These are phyloP conservation scores for Paraconiothyrium sp. DNA, from an alignment of 2,329 filamentous ascomycete species.

Conservation along the genomic window DNA sequence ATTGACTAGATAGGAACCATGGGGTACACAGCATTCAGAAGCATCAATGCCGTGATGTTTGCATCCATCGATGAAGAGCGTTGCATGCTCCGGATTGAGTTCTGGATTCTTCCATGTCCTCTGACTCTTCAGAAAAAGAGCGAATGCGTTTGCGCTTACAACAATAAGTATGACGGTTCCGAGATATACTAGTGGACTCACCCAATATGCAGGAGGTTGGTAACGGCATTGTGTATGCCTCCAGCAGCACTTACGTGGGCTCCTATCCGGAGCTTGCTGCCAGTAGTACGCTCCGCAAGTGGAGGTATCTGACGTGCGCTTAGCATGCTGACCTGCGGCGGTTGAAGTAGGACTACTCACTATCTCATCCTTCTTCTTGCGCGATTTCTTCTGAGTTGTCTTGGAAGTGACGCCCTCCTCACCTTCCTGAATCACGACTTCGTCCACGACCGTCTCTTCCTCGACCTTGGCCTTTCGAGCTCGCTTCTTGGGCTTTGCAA, in stretches of 20 bases:
- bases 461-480: slow-evolving; percentile 30
- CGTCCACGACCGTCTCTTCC: slow-evolving; percentile 23
- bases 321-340: background rate
- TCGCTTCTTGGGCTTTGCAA: slow-evolving; percentile 24
- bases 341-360: slow-evolving; percentile 20
- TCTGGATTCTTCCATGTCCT: slow-evolving; percentile 91
- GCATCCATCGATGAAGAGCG: slow-evolving; percentile 75
- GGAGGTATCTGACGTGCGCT: slow-evolving; percentile 59
- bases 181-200: slow-evolving; percentile 36
- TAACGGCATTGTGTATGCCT: slow-evolving; percentile 88
- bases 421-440: slow-evolving; percentile 22
- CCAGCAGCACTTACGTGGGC: slow-evolving; percentile 92
- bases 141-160: slow-evolving; percentile 83
- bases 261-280: slow-evolving; percentile 84
- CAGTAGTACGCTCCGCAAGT: slow-evolving; percentile 73
- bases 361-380: slow-evolving; percentile 65
- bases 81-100: slow-evolving; percentile 72
- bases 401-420: slow-evolving; percentile 22
- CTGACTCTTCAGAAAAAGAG: slow-evolving; percentile 94
- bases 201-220: slow-evolving; percentile 80
- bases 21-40: slow-evolving; percentile 81
- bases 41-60: slow-evolving; percentile 76
- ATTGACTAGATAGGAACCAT: slow-evolving; percentile 97
- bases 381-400: slow-evolving; percentile 51
- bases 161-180: slow-evolving; percentile 32